Base-by-base conservation (phyloP, 768 basidiomycete species). In the Xanthoconium stramineum region DNA sequence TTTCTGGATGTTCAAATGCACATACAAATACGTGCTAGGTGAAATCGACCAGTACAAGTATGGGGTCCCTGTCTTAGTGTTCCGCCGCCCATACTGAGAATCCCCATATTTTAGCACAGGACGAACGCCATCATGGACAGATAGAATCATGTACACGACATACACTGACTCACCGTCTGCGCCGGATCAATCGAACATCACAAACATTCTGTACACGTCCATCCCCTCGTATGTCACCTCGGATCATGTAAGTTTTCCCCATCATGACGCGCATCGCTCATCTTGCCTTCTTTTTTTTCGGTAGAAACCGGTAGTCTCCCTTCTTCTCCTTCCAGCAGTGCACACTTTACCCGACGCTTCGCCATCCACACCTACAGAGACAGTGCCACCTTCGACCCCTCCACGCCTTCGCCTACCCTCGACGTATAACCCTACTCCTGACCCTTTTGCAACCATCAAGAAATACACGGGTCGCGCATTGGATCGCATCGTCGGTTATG, bases 71-170 rank as follows among this genome's bases (percentile, higher is more conserved):
- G 33, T 49, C 37, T 42, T 47, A 19, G 9, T n/a, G 29, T 29
- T 46, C 47, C 15, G 15, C 48, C 29, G 8, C 17, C 24, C 9
- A 37, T 56, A 52, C 49, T 56, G 13, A 62, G 33, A 43, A 13
- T 52, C 29, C 47, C 29, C 24, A 11, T 45, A 2, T 60, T 48
- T 24, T 47, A 90, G 89, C 65, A 68, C 72, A 12, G 88, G 83
- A 65, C 85, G 96, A 11, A 79, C 77, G 2, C 95, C 96, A 0
- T 84, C 94, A 20, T 98, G 93, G 90, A 97, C 94, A 30, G 96
- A 98, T 71, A 81, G 96, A 44, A 82, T 98, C 43, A 75, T 98
- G 65, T 97, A 93, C 65, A 80, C 90, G 13, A 91, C 90, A 6
- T 76, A 85, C 66, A 80, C 79, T 20, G 90, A 91, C 68, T 80